Conservation (phyloP, 2,329 filamentous ascomycete species). For the Phyllachora maydis region DNA sequence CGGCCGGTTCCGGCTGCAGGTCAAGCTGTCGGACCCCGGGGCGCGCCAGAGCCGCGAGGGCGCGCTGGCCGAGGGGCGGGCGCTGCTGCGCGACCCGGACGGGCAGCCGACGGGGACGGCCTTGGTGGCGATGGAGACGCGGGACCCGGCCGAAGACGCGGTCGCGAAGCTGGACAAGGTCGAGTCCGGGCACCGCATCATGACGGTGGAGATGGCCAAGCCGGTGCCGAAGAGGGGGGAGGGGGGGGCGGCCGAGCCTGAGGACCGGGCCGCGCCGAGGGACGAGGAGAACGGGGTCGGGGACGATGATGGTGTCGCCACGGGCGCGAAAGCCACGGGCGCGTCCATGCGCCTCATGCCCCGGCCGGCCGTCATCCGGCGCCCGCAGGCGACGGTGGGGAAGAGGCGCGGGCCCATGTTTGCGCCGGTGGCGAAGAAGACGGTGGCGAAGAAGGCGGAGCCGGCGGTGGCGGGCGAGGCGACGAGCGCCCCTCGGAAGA, state of each 20-base stretch:
- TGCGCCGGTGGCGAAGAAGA: constrained; percentile 8
- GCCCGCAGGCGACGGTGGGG: constrained; percentile 17
- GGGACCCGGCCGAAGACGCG: constrained; percentile 45
- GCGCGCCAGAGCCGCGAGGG: constrained; percentile 63
- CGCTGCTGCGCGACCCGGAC: constrained; percentile 48
- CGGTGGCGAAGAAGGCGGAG: constrained; percentile 1
- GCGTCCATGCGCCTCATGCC: constrained; percentile 16
- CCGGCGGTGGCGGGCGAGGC: constrained; percentile 2
- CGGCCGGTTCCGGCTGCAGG: constrained; percentile 46
- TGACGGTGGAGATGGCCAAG: constrained; percentile 43
- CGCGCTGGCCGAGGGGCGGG: constrained; percentile 67
- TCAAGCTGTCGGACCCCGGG: constrained; percentile 67
- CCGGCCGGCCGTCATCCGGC: constrained; percentile 19
- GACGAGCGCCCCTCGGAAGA: constrained; percentile 7
- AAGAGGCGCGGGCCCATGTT: constrained; percentile 24
- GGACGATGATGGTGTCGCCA: constrained; percentile 51
- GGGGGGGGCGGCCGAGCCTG: constrained; percentile 2
- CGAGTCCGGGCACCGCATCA: constrained; percentile 43
- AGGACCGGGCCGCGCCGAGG: constrained; percentile 1
- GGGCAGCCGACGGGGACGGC: constrained; percentile 58
- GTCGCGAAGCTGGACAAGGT: constrained; percentile 49
- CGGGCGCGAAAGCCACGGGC: constrained; percentile 31
- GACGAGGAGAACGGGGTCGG: constrained; percentile 26
- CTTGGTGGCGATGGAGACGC: constrained; percentile 58
- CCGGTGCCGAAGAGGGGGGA: constrained; percentile 10